Percentiles rank a stretch among this genome's conserved stretches.
Evolutionary conservation across 805 yeast genomes (phyloP).

Genomic region (Lachancea dasiensis): DNA sequence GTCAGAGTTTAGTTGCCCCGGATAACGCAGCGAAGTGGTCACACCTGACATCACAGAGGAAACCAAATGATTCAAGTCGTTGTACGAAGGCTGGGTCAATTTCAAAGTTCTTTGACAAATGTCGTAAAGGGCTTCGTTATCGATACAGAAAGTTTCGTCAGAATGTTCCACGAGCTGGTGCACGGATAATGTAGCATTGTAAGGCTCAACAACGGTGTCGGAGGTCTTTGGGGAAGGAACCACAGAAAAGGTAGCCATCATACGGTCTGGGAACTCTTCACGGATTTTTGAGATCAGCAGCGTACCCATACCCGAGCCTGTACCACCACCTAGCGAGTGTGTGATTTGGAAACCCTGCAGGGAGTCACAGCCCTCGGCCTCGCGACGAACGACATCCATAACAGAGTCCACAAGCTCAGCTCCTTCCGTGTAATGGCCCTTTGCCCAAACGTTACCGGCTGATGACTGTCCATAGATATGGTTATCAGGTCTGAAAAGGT

Average conservation of each 20-base stretch:
- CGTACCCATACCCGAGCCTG: conserved; percentile 97
- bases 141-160: conserved; percentile 92
- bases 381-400: conserved; percentile 84
- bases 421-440: conserved; percentile 95
- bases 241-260: conserved; percentile 93
- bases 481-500: conserved; percentile 88
- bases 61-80: conserved; percentile 74
- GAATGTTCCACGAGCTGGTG: conserved; percentile 88
- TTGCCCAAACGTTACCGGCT: conserved; percentile 97
- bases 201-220: conserved; percentile 93
- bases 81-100: conserved; percentile 70
- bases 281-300: conserved; percentile 75
- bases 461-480: conserved; percentile 84
- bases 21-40: conserved; percentile 88
- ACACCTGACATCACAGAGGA: conserved; percentile 94
- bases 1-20: conserved; percentile 92
- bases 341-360: conserved; percentile 92
- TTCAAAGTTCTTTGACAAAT: conserved; percentile 84
- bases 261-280: conserved; percentile 92
- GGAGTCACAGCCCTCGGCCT: conserved; percentile 89
- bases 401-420: conserved; percentile 90
- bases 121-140: conserved; percentile 87
- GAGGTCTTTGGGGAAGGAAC: conserved; percentile 88
- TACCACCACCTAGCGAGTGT: conserved; percentile 84
- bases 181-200: conserved; percentile 84